Conservation (phyloP, 306 rosid genomes). For the Prunus padus region DNA sequence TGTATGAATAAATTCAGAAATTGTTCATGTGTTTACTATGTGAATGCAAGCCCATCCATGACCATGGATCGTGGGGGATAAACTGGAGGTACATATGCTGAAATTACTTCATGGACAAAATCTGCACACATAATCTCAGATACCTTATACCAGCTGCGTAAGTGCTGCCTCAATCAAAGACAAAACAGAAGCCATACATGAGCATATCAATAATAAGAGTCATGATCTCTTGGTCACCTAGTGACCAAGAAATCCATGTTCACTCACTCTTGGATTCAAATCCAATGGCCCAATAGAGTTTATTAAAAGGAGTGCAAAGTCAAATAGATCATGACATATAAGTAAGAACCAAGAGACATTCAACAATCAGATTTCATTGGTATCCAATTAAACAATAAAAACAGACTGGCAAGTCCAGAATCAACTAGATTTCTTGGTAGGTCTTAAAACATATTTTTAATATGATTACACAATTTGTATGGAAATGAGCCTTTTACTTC, state of each 20-base stretch:
- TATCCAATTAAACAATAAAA: background rate
- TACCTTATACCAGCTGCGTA: conserved; percentile 96
- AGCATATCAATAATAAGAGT: conserved; percentile 8
- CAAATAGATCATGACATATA: background rate
- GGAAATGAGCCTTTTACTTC: background rate
- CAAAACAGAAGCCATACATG: conserved; percentile 39
- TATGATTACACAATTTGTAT: background rate
- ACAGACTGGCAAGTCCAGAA: background rate
- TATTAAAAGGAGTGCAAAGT: too few species aligned
- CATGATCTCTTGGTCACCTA: too few species aligned
- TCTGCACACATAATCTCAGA: conserved; percentile 93
- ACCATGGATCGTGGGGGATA: conserved; percentile 82
- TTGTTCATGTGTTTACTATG: too few species aligned
- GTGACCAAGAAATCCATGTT: too few species aligned
- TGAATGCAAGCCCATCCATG: conserved; percentile 97
- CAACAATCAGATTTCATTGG: background rate
- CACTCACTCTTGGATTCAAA: too few species aligned
- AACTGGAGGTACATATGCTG: conserved; percentile 95
- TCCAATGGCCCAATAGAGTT: too few species aligned
- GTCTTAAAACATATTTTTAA: background rate
- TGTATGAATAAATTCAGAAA: background rate
- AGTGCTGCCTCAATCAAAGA: conserved; percentile 92
- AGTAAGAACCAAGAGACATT: background rate
- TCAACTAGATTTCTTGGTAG: background rate
- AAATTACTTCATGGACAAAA: conserved; percentile 93